Conservation (phyloP, 805 yeast species). For the Candida stauntonica region DNA sequence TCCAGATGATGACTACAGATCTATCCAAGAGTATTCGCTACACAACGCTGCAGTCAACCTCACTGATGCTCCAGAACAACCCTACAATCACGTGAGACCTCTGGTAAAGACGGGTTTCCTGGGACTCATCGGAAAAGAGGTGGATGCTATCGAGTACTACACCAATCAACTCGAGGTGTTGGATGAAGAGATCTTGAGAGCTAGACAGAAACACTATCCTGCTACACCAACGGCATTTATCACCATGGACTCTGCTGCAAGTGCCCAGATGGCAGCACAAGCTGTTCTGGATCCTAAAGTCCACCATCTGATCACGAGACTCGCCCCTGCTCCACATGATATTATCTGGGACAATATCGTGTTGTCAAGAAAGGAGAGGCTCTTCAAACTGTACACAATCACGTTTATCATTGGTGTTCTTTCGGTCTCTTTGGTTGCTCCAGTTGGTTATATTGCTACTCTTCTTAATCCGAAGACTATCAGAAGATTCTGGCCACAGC, state of each 20-base stretch:
- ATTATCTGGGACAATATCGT: slow-evolving; percentile 90
- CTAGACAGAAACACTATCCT: slow-evolving; percentile 65
- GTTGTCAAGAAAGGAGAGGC: slow-evolving; percentile 67
- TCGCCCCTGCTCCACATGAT: slow-evolving; percentile 97
- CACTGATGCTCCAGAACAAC: slow-evolving; percentile 12
- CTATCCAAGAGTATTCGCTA: slow-evolving; percentile 20
- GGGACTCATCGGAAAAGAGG: slow-evolving; percentile 61
- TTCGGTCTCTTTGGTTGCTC: slow-evolving; percentile 71
- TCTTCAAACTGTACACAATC: slow-evolving; percentile 57
- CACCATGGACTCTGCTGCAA: slow-evolving; percentile 91
- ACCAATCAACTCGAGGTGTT: slow-evolving; percentile 62
- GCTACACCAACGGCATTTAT: slow-evolving; percentile 91
- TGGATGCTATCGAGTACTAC: slow-evolving; percentile 79
- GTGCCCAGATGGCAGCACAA: slow-evolving; percentile 96
- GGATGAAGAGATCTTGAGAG: slow-evolving; percentile 63
- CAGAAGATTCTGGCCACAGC: slow-evolving; percentile 72
- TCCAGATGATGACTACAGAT: slow-evolving; percentile 20
- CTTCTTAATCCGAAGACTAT: slow-evolving; percentile 77
- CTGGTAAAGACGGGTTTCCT: slow-evolving; percentile 51
- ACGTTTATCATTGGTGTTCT: slow-evolving; percentile 63
- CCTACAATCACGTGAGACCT: slow-evolving; percentile 49
- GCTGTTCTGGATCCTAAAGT: slow-evolving; percentile 90
- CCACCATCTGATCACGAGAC: slow-evolving; percentile 69
- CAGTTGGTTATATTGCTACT: slow-evolving; percentile 82
- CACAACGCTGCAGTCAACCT: slow-evolving; percentile 19